These are phyloP conservation scores for Irpex sp. DNA, from an alignment of 1,284 basidiomycete species.

Conservation along the genomic window DNA sequence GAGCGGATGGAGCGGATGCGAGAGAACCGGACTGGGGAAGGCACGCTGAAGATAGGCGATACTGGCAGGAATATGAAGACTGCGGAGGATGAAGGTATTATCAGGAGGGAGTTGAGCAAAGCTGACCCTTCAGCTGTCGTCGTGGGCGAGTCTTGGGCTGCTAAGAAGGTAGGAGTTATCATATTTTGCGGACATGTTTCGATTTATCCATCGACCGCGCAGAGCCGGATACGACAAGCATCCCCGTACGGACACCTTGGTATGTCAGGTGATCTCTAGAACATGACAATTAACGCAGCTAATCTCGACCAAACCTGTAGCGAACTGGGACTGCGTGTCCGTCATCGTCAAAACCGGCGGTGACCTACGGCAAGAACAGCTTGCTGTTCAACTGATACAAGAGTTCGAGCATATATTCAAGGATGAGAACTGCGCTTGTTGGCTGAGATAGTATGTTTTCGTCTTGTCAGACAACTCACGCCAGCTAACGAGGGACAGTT, in stretches of 20 bases:
- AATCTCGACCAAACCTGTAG: slow-evolving; percentile 28
- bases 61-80: slow-evolving; percentile 49
- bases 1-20: slow-evolving; percentile 96
- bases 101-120: slow-evolving; percentile 91
- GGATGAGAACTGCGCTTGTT: slow-evolving; percentile 87
- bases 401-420: slow-evolving; percentile 95
- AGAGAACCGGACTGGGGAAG: slow-evolving; percentile 56
- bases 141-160: slow-evolving; percentile 93
- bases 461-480: background rate
- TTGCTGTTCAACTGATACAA: slow-evolving; percentile 93
- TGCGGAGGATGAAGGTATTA: slow-evolving; percentile 88
- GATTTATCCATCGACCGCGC: slow-evolving; percentile 8
- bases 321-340: slow-evolving; percentile 84
- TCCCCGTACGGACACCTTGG: slow-evolving; percentile 97
- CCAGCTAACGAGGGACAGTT: slow-evolving; percentile 22
- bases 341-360: slow-evolving; percentile 99
- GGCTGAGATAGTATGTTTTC: slow-evolving; percentile 83
- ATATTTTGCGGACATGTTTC: slow-evolving; percentile 4
- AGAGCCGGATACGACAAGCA: slow-evolving; percentile 86
- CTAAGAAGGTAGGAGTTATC: slow-evolving; percentile 73
- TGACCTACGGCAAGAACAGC: slow-evolving; percentile 95
- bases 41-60: slow-evolving; percentile 48
- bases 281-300: background rate
- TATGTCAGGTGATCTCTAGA: slow-evolving; percentile 29
- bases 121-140: slow-evolving; percentile 95